Base-by-base conservation (phyloP, 2,329 filamentous ascomycete genomes). In the Diaporthe citrichinensis region DNA sequence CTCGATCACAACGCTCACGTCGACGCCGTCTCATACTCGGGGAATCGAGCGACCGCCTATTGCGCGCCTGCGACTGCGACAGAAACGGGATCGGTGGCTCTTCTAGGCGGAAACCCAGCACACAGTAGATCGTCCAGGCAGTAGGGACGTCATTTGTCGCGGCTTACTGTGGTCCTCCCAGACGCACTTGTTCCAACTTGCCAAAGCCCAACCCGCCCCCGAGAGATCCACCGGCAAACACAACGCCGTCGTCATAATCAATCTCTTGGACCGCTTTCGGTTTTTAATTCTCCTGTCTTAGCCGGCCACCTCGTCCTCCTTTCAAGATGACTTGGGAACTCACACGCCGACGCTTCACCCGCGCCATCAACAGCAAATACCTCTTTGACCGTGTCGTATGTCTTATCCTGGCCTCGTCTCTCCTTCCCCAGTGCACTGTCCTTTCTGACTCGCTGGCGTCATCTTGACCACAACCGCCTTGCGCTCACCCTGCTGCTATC, bases 301-400 rank as follows among this genome's bases (percentile, higher is more conserved):
- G 46, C 65, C 49, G 65, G 49, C 65, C 58, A 44, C 25, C 12
- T 41, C 25, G 44, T 53, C 44, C 41, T 65, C 58, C 31, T 53
- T 62, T 65, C 71, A 85, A 71, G 79, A 92, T 92, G 90, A 82
- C 88, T 78, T 90, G 90, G 88, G 89, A 92, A 82, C 85, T 91
- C 62, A 88, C 84, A 65, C 86, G 88, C 77, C 90, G 92, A 81
- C 90, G 92, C 79, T 84, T 94, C 80, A 84, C 91, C 81, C 90
- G 93, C 82, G 86, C 90, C 80, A 87, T 94, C 81, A 95, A 94
- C 81, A 91, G 88, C 83, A 92, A 92, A 84, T 95, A 91, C 84
- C 91, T 95, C 78, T 94, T 92, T 84, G 93, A 93, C 78, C 90
- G 90, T 83, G 87, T 95, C 81, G 94, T 95, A 88, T 82, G 93